Evolutionary conservation across 345 rosid species (phyloP).

Genomic region (Tarenaya hassleriana): DNA sequence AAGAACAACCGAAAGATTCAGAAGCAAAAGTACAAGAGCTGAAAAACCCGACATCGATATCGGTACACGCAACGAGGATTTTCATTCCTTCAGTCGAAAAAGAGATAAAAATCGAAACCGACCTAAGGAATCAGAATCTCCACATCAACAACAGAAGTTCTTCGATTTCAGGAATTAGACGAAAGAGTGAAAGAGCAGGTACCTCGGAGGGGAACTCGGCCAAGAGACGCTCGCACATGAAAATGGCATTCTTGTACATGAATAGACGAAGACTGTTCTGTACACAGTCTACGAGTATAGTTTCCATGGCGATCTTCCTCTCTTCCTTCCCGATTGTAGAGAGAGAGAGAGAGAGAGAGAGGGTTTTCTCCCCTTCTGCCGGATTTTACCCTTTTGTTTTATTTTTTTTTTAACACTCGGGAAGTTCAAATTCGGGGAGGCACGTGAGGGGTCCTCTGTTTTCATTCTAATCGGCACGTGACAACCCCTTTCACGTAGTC

Average conservation of each 20-base stretch:
- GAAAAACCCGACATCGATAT: constrained; percentile 29
- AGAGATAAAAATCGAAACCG: constrained; percentile 3
- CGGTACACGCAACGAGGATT: constrained; percentile 6
- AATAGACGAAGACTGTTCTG: constrained; percentile 83
- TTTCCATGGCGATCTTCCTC: constrained; percentile 61
- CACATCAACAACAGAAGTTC: background rate
- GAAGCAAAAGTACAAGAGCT: constrained; percentile 14
- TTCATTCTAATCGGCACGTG: constrained; percentile 26
- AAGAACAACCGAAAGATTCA: constrained; percentile 9
- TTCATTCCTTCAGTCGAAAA: background rate
- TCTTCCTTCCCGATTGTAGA: constrained; percentile 14
- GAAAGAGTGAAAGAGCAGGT: background rate
- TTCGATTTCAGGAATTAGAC: constrained; percentile 17
- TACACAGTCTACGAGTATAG: constrained; percentile 68
- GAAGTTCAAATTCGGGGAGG: constrained; percentile 25
- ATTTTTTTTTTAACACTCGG: constrained; percentile 10
- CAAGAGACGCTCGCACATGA: constrained; percentile 95
- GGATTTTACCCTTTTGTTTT: constrained; percentile 18
- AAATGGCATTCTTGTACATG: constrained; percentile 76
- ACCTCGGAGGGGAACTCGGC: constrained; percentile 99
- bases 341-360: constrained; percentile 14
- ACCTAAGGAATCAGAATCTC: background rate
- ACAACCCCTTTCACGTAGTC: too few relatives aligned
- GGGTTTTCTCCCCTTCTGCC: constrained; percentile 24
- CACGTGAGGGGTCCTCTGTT: constrained; percentile 27